Evolutionary conservation across 345 rosid species (phyloP), one percentile per base, ranked within the genome.

Genomic region (Carallia pectinifolia): DNA sequence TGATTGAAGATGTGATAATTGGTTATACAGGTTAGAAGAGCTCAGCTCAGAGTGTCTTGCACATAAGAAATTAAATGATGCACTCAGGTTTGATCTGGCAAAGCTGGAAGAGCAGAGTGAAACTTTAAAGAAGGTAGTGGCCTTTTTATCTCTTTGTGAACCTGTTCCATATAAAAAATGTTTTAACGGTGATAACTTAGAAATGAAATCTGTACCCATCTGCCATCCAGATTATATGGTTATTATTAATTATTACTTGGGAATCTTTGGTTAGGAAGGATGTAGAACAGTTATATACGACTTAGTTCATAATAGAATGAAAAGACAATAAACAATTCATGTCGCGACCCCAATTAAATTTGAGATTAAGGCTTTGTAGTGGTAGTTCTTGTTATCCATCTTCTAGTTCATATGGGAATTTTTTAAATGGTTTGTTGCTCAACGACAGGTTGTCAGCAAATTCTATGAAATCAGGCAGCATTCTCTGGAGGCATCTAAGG

Each of bases 401-500:
- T 67, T 66, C 60, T 36, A 38, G 75, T 56, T 71, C 65, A 30
- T 13, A 47, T 53, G 16, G 16, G 58, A 53, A 61, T 36, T 8
- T 69, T 27, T 67, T 23, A 15, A 36, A 19, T 8, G 62, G 62
- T 10, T 52, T 54, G 67, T 59, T 29, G 30, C 36, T 70, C 61
- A 62, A 39, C 40, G 47, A 37, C 84, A 95, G 99, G 91, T 92
- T 80, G 76, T 86, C 67, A 80, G 80, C 69, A 95, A 82, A 79
- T 95, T 95, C 74, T 85, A 78, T 77, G 86, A 71, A 80, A 90
- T 92, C 63, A 86, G 92, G 74, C 83, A 82, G 65, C 82, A 79
- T 53, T 80, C 87, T 23, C 77, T 77, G 53, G 79, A 77, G 63
- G 91, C 71, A 58, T 71, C 66, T 61, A 81, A 75, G 72, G 88